phyloP scores from a whole-genome alignment of 768 basidiomycete genomes.

The Collybia nuda region DNA sequence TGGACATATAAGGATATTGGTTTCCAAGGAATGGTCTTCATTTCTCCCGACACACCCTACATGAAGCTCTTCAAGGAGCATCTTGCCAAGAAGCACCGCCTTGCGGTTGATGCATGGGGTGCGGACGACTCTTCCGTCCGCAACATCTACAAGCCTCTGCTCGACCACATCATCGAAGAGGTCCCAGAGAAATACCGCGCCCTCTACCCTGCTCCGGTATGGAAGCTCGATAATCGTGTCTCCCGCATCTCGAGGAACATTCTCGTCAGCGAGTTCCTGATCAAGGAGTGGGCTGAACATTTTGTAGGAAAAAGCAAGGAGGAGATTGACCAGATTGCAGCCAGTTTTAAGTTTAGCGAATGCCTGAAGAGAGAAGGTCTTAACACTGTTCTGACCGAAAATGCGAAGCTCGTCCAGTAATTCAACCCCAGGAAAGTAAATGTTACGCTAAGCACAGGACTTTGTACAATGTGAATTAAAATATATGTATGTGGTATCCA shows the following conservation, averaged over 20 bases:
- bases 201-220: slow-evolving; percentile 65
- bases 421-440: background rate
- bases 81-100: slow-evolving; percentile 74
- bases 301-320: slow-evolving; percentile 55
- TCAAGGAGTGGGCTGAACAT: slow-evolving; percentile 73
- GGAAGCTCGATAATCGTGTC: slow-evolving; percentile 57
- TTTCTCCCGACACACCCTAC: slow-evolving; percentile 68
- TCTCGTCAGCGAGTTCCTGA: slow-evolving; percentile 67
- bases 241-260: slow-evolving; percentile 65
- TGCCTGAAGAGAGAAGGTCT: slow-evolving; percentile 70
- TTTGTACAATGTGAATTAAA: background rate
- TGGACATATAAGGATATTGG: slow-evolving; percentile 89
- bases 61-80: slow-evolving; percentile 68
- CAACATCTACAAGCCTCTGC: slow-evolving; percentile 62
- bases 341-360: slow-evolving; percentile 69
- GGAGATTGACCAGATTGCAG: slow-evolving; percentile 73
- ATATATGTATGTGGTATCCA: background rate
- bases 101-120: slow-evolving; percentile 80
- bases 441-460: background rate
- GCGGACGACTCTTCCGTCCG: slow-evolving; percentile 58
- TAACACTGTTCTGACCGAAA: slow-evolving; percentile 51
- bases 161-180: slow-evolving; percentile 59
- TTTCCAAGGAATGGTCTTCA: slow-evolving; percentile 84
- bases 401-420: slow-evolving; percentile 29
- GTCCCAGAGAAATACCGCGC: slow-evolving; percentile 48